Base-by-base conservation (phyloP, 306 rosid genomes). In the Glycine soja region DNA sequence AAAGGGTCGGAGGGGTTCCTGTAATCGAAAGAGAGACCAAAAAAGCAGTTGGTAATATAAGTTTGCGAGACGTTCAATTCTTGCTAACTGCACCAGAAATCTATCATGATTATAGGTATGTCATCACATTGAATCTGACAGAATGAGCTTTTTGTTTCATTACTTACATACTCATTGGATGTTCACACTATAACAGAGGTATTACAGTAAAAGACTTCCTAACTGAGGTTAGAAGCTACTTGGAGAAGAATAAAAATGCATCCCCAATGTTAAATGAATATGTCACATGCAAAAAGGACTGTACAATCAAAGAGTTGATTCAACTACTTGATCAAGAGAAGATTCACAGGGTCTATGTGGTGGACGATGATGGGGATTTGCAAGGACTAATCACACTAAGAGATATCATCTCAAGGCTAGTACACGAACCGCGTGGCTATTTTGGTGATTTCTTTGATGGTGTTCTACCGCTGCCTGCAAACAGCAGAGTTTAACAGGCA, bases 371-470 rank as follows among this genome's bases (percentile, higher is more conserved):
- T n/a, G 98, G 93, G 11, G 80, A 90, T 70, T 86, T 96, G 62
- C 87, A 86, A 86, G 99, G 99, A 81, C 91, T 96, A 32, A 86
- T 93, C 87, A 93, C 99, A 5, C 90, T 96, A 13, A 88, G 97
- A 78, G 99, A 96, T 81, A 93, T 93, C 79, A 90, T 96, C 85
- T 96, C 99, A 50, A 92, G 89, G 90, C 91, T 96, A 71, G 99
- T 96, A 65, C 92, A 96, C 9, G 99, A 96, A 61, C 98, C 99
- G 7, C 97, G 82, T 3, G 98, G 98, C 83, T 96, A 96, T 75
- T 96, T 96, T 8, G 99, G 99, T 6, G 97, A 96, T 78, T 96
- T 96, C 97, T 96, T 96, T 32, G 99, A 96, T 15, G 99, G 99
- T 69, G 94, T 96, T 83, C 93, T 24, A 24, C 30, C 30, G 30